Evolutionary conservation across 148 eudicot species (phyloP).

Genomic region (Heliosperma pusillum): DNA sequence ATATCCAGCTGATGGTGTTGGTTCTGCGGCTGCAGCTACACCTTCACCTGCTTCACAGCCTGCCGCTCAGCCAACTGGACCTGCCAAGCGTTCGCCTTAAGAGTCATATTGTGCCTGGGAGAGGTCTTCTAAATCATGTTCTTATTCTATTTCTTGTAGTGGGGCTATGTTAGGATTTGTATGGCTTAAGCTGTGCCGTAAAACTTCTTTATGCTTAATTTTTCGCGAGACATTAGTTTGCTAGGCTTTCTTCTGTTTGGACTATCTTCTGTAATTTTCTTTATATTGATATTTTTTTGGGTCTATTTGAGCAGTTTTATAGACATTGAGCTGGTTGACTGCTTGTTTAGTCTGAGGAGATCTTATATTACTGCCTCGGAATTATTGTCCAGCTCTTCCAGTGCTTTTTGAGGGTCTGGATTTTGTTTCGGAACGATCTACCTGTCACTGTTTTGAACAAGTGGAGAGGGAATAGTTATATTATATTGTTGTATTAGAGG

Average conservation of each 20-base stretch:
- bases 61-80: slow-evolving; percentile 49
- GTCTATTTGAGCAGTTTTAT: not conserved
- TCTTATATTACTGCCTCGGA: too few relatives aligned
- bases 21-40: slow-evolving; percentile 33
- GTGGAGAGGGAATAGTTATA: too few relatives aligned
- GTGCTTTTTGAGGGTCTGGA: too few relatives aligned
- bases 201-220: slow-evolving; percentile 15
- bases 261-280: not conserved
- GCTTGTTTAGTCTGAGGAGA: not conserved
- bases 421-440: too few relatives aligned
- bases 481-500: too few relatives aligned
- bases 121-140: not conserved
- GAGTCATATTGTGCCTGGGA: slow-evolving; percentile 21
- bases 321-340: too few relatives aligned
- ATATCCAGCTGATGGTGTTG: slow-evolving; percentile 54
- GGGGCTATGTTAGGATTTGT: slow-evolving; percentile 18
- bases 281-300: too few relatives aligned
- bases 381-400: too few relatives aligned
- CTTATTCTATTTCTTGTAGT: not conserved
- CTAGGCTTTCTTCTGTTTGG: slow-evolving; percentile 4
- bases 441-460: too few relatives aligned
- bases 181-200: slow-evolving; percentile 4
- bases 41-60: slow-evolving; percentile 43
- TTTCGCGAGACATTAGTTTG: not conserved
- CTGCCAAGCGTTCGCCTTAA: slow-evolving; percentile 54